These are phyloP conservation scores for Bonia amplexicaulis DNA, from an alignment of 176 grass and related monocot genomes.

Conservation along the genomic window DNA sequence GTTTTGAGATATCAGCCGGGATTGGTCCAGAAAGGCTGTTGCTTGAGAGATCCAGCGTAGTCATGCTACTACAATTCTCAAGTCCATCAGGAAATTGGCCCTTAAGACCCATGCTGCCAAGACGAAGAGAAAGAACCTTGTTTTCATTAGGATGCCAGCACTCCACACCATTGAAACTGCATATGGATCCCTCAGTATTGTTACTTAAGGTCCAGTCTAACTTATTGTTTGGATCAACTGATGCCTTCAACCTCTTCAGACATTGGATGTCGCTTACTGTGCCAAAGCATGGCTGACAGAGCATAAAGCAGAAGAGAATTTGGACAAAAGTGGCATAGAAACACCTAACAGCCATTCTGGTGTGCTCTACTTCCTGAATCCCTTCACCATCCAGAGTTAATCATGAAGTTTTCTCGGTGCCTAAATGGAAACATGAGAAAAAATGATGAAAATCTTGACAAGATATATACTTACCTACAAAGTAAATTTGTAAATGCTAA, in stretches of 20 bases:
- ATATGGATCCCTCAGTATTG: conserved; percentile 64
- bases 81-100: conserved; percentile 72
- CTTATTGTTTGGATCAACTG: conserved; percentile 54
- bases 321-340: background rate
- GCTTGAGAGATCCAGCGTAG: conserved; percentile 71
- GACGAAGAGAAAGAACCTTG: conserved; percentile 57
- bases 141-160: conserved; percentile 97
- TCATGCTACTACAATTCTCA: conserved; percentile 88
- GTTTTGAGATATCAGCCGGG: conserved; percentile 58
- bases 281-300: conserved; percentile 26
- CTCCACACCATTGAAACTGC: conserved; percentile 72
- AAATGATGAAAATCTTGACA: background rate
- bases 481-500: background rate
- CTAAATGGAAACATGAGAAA: background rate
- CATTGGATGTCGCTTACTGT: conserved; percentile 53
- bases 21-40: conserved; percentile 72
- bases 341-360: conserved; percentile 9
- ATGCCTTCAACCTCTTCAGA: conserved; percentile 46
- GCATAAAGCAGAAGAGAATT: conserved; percentile 13
- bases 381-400: background rate
- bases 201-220: conserved; percentile 58
- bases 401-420: background rate
- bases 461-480: background rate
- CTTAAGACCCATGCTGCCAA: conserved; percentile 75
- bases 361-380: background rate